phyloP scores from a whole-genome alignment of 345 rosid species.

The Bruguiera parviflora region DNA sequence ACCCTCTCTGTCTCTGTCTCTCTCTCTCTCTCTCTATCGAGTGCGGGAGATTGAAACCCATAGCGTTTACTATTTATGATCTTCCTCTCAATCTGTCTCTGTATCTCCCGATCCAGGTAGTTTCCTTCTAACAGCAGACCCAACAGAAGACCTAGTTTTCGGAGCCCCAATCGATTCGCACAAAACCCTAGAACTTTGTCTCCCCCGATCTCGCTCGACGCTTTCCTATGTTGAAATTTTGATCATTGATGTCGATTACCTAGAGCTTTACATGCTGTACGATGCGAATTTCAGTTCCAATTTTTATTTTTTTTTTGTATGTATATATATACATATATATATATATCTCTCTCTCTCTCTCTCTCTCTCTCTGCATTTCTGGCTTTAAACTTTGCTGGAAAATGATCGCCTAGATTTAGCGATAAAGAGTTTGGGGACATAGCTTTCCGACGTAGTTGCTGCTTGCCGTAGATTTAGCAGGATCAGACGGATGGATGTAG shows the following conservation, averaged over 20 bases:
- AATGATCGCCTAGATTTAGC: too few species aligned
- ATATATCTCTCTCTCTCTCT: too few species aligned
- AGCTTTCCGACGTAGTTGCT: neutral
- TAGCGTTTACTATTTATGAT: too few species aligned
- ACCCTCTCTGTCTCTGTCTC: too few species aligned
- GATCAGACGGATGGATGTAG: constrained; percentile 12
- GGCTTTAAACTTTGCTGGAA: too few species aligned
- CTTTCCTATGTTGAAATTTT: neutral
- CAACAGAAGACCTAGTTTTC: constrained; percentile 15
- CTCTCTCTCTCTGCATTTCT: too few species aligned
- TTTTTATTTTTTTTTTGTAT: too few species aligned
- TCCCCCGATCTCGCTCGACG: neutral
- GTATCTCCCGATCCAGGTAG: constrained; percentile 8
- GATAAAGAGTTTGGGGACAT: too few species aligned
- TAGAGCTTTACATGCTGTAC: neutral
- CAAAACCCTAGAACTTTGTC: constrained; percentile 4
- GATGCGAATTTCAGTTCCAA: neutral
- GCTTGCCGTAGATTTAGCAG: neutral
- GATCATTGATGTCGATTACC: neutral
- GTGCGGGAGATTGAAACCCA: too few species aligned
- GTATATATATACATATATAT: too few species aligned
- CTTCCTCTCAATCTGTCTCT: too few species aligned
- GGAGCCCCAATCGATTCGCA: neutral
- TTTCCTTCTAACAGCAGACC: neutral
- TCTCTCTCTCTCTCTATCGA: too few species aligned